These are phyloP conservation scores for Corchorus olitorius DNA, from an alignment of 345 rosid genomes.

Conservation along the genomic window DNA sequence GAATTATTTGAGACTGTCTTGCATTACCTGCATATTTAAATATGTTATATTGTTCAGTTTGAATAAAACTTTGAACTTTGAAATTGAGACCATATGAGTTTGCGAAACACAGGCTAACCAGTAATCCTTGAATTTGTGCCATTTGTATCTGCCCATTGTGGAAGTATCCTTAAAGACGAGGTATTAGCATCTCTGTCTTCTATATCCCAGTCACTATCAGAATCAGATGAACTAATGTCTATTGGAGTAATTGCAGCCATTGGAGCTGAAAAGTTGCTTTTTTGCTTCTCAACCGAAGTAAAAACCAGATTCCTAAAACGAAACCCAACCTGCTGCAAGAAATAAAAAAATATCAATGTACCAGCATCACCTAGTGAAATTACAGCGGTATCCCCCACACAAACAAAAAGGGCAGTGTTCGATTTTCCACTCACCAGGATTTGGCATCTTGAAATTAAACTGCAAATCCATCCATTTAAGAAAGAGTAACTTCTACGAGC, in stretches of 20 bases:
- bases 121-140: slow-evolving; percentile 29
- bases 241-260: slow-evolving; percentile 51
- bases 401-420: not conserved
- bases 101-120: slow-evolving; percentile 33
- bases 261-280: slow-evolving; percentile 16
- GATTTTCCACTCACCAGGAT: slow-evolving; percentile 26
- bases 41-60: not conserved
- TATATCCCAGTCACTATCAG: slow-evolving; percentile 70
- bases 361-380: not conserved
- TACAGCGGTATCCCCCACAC: not conserved
- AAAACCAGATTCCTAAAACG: slow-evolving; percentile 24
- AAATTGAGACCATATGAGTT: slow-evolving; percentile 10
- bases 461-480: slow-evolving; percentile 22
- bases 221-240: slow-evolving; percentile 85
- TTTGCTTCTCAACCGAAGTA: slow-evolving; percentile 24
- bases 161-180: slow-evolving; percentile 39
- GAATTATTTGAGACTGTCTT: slow-evolving; percentile 27
- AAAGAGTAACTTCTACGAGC: slow-evolving; percentile 30
- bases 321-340: slow-evolving; percentile 35
- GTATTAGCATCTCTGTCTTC: slow-evolving; percentile 34
- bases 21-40: slow-evolving; percentile 38
- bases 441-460: slow-evolving; percentile 30
- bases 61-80: slow-evolving; percentile 13
- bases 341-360: not conserved
- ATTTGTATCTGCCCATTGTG: slow-evolving; percentile 29